A percentile compares a stretch with the other conserved stretches of the same genome.
phyloP scores from a whole-genome alignment of 2,329 filamentous ascomycete species.

The Coniochaeta sp. region DNA sequence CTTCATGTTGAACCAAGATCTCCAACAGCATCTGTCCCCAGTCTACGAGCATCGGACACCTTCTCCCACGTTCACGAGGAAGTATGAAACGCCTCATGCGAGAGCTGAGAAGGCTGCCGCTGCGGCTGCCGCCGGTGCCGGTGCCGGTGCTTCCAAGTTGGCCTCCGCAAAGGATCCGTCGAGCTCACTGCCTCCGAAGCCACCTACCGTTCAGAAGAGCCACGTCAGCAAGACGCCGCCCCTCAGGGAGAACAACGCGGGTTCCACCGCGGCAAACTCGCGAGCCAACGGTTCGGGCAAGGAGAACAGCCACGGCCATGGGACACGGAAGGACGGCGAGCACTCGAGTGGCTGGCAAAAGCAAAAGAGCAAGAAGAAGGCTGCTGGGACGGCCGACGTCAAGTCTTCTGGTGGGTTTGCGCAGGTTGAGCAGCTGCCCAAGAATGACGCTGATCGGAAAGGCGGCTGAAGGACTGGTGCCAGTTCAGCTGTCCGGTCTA shows the following conservation, averaged over 20 bases:
- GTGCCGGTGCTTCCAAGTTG: constrained; percentile 5
- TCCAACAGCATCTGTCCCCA: constrained; percentile 56
- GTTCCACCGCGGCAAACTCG: constrained; percentile 18
- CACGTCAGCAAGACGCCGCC: not conserved
- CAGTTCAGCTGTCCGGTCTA: too few species aligned
- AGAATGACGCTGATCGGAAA: constrained; percentile 54
- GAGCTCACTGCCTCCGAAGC: constrained; percentile 5
- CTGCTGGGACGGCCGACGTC: constrained; percentile 25
- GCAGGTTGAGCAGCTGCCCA: constrained; percentile 48
- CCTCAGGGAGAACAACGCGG: constrained; percentile 15
- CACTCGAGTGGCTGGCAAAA: constrained; percentile 48
- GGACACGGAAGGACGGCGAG: constrained; percentile 46
- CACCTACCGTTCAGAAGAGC: not conserved
- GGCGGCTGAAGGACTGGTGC: constrained; percentile 41
- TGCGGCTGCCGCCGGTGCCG: too few species aligned
- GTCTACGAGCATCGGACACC: constrained; percentile 69
- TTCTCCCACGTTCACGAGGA: constrained; percentile 56
- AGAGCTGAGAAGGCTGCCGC: constrained; percentile 9
- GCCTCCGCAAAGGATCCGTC: constrained; percentile 15
- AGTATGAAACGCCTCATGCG: constrained; percentile 33
- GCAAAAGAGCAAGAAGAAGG: constrained; percentile 46
- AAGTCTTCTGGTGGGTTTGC: constrained; percentile 38
- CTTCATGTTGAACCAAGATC: constrained; percentile 24
- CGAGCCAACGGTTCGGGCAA: constrained; percentile 32
- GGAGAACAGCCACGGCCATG: constrained; percentile 47